Percentiles rank a stretch among this genome's conserved stretches.
These are phyloP conservation scores for Cornus kousa DNA, from an alignment of 148 eudicot genomes.

Conservation along the genomic window DNA sequence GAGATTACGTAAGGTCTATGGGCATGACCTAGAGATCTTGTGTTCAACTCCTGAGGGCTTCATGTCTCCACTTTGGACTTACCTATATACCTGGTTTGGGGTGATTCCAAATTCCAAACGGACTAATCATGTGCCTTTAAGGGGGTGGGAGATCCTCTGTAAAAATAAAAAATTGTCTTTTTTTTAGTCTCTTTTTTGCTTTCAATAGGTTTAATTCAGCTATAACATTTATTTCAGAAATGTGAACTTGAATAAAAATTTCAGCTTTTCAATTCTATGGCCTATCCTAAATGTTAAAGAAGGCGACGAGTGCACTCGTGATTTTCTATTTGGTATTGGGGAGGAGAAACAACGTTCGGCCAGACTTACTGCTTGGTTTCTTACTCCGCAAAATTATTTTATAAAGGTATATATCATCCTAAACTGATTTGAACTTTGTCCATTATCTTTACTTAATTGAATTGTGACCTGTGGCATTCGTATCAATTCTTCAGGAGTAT, in stretches of 20 bases:
- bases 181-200: too few species aligned
- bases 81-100: background rate
- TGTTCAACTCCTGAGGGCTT: too few species aligned
- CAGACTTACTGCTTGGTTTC: constrained; percentile 97
- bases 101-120: too few species aligned
- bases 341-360: constrained; percentile 95
- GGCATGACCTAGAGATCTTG: too few species aligned
- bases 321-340: constrained; percentile 80
- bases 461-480: background rate
- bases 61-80: background rate
- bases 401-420: constrained; percentile 42
- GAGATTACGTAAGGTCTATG: too few species aligned
- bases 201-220: background rate
- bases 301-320: constrained; percentile 96
- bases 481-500: constrained; percentile 55
- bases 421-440: background rate
- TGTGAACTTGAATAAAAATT: constrained; percentile 28
- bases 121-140: background rate
- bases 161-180: too few species aligned
- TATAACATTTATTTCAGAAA: background rate
- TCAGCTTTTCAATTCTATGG: constrained; percentile 91
- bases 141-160: background rate
- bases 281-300: constrained; percentile 55
- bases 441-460: background rate
- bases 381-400: constrained; percentile 86